Base-by-base conservation (phyloP, 1,284 basidiomycete species). In the Pyrrhoderma lamaoense region DNA sequence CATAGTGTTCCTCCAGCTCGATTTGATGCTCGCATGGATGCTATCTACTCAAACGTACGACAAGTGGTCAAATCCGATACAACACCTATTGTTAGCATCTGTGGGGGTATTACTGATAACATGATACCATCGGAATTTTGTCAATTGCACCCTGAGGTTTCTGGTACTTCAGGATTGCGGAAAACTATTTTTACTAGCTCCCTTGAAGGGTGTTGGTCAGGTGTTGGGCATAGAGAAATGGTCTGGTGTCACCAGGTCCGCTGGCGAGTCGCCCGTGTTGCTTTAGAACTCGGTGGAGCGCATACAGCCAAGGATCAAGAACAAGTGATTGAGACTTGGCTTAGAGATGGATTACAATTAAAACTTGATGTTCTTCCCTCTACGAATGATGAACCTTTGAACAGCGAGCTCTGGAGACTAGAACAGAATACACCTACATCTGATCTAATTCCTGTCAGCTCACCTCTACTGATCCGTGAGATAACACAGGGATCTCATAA, bases 201-300 rank as follows among this genome's bases (percentile, higher is more conserved):
- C 0, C 72, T 99, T 13, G 88, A 94, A 39, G 89, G 89, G 9
- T 82, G 86, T 1, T 97, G 94, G 92, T 93, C 93, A 0, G 89
- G 92, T 1, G 89, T 98, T 2, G 95, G 95, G 36, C 96, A 99
- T 66, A 81, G 86, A 46, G 93, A 92, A 51, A 95, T 98, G 79
- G 90, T 98, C 9, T 99, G 96, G 96, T 99, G 96, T 65, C 91
- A 98, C 66, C 96, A 99, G 67, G 83, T 98, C 14, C 82, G 96
- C 25, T 89, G 86, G 82, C 79, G 83, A 34, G 73, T 98, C 13
- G 95, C 94, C 1, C 74, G 87, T 42, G 80, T 82, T 5, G 77
- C 85, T 8, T 69, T 97, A 3, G 84, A 90, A 56, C 72, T 92
- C 44, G 79, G 77, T 2, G 64, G 61, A 3, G 62, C 67, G 5